phyloP scores from a whole-genome alignment of 371 early-diverging fungal genomes.

The Lichtheimia corymbifera region DNA sequence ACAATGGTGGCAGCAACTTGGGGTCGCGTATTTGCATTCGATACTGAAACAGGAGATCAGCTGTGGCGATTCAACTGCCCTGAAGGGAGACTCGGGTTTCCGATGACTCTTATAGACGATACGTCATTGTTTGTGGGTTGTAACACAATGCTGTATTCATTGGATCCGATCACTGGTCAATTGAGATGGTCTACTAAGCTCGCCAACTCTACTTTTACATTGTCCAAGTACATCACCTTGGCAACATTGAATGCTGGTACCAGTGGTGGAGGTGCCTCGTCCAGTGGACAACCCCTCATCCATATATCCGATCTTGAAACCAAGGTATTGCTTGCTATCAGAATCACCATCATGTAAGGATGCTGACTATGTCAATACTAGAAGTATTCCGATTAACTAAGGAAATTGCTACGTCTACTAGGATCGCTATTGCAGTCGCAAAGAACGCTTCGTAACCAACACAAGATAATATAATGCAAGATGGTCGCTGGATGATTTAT shows the following conservation, averaged over 20 bases:
- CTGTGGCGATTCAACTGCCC: constrained; percentile 7
- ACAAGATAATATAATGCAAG: neutral
- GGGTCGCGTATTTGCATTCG: constrained; percentile 8
- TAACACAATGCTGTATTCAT: constrained; percentile 6
- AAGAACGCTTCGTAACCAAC: neutral
- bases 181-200: constrained; percentile 1
- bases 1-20: constrained; percentile 3
- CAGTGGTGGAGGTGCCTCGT: neutral
- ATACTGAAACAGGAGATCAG: constrained; percentile 1
- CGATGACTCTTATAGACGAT: neutral
- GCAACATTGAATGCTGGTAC: neutral
- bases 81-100: constrained; percentile 8
- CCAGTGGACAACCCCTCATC: neutral
- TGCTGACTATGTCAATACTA: neutral
- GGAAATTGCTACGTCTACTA: neutral
- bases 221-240: neutral
- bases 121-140: constrained; percentile 1
- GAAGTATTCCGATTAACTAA: neutral
- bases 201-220: neutral
- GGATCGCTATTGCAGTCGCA: neutral
- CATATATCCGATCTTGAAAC: neutral
- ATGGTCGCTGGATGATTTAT: neutral
- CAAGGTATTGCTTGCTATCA: neutral
- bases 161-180: neutral
- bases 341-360: neutral